These are phyloP conservation scores for Limnanthes douglasii DNA, from an alignment of 345 rosid species.

Conservation along the genomic window DNA sequence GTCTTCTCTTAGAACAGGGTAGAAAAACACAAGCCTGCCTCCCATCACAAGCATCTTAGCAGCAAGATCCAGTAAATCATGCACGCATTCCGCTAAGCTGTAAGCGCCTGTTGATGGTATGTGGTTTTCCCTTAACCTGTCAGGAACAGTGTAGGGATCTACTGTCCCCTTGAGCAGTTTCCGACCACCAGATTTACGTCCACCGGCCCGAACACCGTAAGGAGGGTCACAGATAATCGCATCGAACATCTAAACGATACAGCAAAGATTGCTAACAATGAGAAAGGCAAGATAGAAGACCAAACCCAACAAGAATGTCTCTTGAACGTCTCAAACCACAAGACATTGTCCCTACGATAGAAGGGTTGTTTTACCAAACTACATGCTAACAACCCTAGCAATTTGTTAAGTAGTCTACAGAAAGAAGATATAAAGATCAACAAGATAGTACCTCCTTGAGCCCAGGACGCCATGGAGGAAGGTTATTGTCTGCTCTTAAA, in stretches of 20 bases:
- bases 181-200: slow-evolving; percentile 89
- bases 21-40: slow-evolving; percentile 87
- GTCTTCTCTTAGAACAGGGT: slow-evolving; percentile 71
- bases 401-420: not conserved
- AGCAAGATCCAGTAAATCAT: slow-evolving; percentile 80
- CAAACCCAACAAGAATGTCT: no score
- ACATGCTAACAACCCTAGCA: not conserved
- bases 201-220: slow-evolving; percentile 95
- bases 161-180: slow-evolving; percentile 72
- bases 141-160: slow-evolving; percentile 81
- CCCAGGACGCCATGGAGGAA: slow-evolving; percentile 93
- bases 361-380: not conserved
- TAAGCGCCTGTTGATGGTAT: slow-evolving; percentile 90
- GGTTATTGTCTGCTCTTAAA: slow-evolving; percentile 81
- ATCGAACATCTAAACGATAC: slow-evolving; percentile 47
- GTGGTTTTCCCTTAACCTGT: slow-evolving; percentile 83
- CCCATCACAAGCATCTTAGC: slow-evolving; percentile 74
- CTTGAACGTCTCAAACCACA: no score
- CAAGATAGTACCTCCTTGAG: slow-evolving; percentile 52
- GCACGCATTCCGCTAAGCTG: slow-evolving; percentile 79
- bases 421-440: not conserved
- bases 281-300: not conserved
- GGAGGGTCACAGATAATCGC: slow-evolving; percentile 93
- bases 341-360: no score
- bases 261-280: slow-evolving; percentile 1